Evolutionary conservation across 78 protist genomes (phyloP).

Genomic region (Acrasis kona): DNA sequence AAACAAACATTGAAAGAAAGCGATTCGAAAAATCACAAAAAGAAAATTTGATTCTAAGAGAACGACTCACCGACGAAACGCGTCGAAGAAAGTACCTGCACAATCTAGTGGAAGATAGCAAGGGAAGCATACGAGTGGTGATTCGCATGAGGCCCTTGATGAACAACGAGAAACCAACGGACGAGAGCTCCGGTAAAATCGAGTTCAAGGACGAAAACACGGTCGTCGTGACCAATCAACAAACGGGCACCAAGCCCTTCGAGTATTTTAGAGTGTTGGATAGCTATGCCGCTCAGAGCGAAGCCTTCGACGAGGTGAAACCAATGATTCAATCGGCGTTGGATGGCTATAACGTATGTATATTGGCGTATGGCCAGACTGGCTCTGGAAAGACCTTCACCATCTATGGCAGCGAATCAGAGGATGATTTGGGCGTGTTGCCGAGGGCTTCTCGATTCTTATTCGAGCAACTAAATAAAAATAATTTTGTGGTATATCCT

Average conservation of each 20-base stretch:
- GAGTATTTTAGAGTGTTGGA: constrained; percentile 1
- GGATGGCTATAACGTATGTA: constrained; percentile 55
- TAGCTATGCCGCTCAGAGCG: constrained; percentile 19
- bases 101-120: no score
- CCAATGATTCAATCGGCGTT: constrained; percentile 53
- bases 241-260: constrained; percentile 3
- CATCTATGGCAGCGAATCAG: constrained; percentile 7
- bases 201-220: no score
- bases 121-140: no score
- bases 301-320: constrained; percentile 31
- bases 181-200: no score
- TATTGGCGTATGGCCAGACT: constrained; percentile 66
- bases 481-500: not conserved
- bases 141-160: no score
- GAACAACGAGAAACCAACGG: no score
- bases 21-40: no score
- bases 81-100: no score
- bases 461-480: not conserved
- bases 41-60: no score
- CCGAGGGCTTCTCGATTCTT: constrained; percentile 24
- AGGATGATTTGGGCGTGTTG: not conserved
- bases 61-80: no score
- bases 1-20: no score
- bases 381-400: constrained; percentile 62
- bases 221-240: constrained; percentile 2